Conservation (phyloP, 169 alveolate species). For the Neospora caninum region DNA sequence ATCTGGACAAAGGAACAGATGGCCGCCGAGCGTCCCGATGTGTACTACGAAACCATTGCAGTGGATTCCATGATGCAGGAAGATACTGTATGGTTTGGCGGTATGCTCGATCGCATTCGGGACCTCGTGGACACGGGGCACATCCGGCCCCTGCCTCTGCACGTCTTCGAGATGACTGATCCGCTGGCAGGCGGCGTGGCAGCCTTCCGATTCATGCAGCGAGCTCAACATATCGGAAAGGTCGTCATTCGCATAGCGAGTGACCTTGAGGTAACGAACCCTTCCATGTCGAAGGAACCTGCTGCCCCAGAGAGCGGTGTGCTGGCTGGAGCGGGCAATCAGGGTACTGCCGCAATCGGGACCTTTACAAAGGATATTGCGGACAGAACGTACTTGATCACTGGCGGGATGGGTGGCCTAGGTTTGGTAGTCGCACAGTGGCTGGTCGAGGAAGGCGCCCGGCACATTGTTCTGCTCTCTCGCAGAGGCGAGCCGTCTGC, state of each 20-base stretch:
- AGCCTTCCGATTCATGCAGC: constrained; percentile 72
- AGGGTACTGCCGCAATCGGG: neutral
- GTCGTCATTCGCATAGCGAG: constrained; percentile 52
- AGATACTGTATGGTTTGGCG: constrained; percentile 73
- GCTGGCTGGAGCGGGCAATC: neutral
- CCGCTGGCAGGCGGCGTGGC: constrained; percentile 68
- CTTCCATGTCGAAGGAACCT: neutral
- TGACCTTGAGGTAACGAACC: constrained; percentile 27
- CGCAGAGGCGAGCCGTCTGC: constrained; percentile 61
- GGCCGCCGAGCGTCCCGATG: constrained; percentile 70
- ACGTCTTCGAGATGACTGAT: constrained; percentile 67
- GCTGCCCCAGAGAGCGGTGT: neutral
- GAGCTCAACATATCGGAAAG: constrained; percentile 75
- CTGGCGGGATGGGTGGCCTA: constrained; percentile 74
- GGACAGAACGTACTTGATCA: constrained; percentile 53
- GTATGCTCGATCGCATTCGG: constrained; percentile 70
- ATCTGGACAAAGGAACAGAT: constrained; percentile 71
- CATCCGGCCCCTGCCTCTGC: constrained; percentile 63
- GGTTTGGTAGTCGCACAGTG: constrained; percentile 72
- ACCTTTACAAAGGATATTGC: constrained; percentile 6
- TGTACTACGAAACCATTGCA: constrained; percentile 70
- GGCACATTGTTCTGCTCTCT: constrained; percentile 67
- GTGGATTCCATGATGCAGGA: constrained; percentile 75
- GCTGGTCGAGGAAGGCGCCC: constrained; percentile 77
- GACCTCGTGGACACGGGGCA: constrained; percentile 51